Evolutionary conservation across 1,284 basidiomycete genomes (phyloP).

Genomic region (Malassezia equina): DNA sequence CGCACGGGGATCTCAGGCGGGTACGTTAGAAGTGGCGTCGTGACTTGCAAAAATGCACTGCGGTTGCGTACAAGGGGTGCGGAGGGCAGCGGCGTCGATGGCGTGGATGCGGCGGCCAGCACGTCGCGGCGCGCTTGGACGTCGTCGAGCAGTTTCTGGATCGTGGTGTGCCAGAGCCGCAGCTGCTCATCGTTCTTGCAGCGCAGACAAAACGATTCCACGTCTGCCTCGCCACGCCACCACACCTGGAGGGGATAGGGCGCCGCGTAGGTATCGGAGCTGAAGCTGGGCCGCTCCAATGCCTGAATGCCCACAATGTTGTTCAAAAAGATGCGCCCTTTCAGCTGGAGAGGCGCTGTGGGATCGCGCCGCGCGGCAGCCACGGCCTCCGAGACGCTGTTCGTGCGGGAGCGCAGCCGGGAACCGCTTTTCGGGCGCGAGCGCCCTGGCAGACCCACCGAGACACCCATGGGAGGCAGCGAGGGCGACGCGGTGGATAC

Average conservation of each 20-base stretch:
- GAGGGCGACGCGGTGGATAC: conserved; percentile 45
- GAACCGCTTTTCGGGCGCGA: conserved; percentile 30
- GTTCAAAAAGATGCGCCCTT: conserved; percentile 92
- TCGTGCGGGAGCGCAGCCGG: conserved; percentile 26
- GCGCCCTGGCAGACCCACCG: conserved; percentile 16
- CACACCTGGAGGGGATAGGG: conserved; percentile 62
- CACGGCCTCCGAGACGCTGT: conserved; percentile 47
- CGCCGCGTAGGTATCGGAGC: conserved; percentile 20
- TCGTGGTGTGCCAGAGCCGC: conserved; percentile 77
- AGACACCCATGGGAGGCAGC: conserved; percentile 38
- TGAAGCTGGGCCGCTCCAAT: conserved; percentile 48
- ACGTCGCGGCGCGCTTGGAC: conserved; percentile 30
- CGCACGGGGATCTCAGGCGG: background rate
- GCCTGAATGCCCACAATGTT: conserved; percentile 70
- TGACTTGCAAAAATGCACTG: conserved; percentile 10
- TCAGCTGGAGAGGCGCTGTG: conserved; percentile 63
- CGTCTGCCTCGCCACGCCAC: conserved; percentile 84
- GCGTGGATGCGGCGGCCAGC: conserved; percentile 8
- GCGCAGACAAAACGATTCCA: conserved; percentile 82
- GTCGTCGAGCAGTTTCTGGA: conserved; percentile 72
- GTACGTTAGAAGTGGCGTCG: conserved; percentile 3
- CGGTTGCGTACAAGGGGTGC: background rate
- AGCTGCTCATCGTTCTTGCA: conserved; percentile 88
- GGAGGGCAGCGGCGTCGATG: background rate
- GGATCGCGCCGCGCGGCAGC: conserved; percentile 46